Evolutionary conservation across 139 green algal species (phyloP).

Genomic region (Chlorella vulgaris): DNA sequence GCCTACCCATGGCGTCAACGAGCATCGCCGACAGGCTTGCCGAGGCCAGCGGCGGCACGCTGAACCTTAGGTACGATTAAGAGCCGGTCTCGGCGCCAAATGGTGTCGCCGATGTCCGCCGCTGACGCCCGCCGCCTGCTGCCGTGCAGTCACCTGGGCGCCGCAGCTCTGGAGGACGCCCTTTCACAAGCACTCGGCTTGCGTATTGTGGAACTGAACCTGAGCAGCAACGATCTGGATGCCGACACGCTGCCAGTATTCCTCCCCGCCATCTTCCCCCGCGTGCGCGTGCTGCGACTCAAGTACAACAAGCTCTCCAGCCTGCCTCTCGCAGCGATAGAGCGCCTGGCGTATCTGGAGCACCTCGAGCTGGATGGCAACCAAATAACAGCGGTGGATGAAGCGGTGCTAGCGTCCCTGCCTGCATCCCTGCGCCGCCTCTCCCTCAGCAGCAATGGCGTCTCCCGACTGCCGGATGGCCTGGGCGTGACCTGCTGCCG

Average conservation of each 20-base stretch:
- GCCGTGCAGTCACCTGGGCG: slow-evolving; percentile 12
- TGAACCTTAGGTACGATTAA: slow-evolving; percentile 4
- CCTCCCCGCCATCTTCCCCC: not conserved
- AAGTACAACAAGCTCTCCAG: slow-evolving; percentile 19
- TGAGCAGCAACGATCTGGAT: not conserved
- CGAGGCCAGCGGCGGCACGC: not conserved
- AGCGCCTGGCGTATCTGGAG: slow-evolving; percentile 21
- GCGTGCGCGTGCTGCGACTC: not conserved
- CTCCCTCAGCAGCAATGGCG: slow-evolving; percentile 75
- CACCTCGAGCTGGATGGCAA: slow-evolving; percentile 82
- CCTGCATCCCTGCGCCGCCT: slow-evolving; percentile 39
- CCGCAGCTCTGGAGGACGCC: not conserved
- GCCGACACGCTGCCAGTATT: not conserved
- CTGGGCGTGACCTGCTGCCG: slow-evolving; percentile 61
- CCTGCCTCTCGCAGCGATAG: not conserved
- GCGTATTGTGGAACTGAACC: not conserved
- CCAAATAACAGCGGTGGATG: slow-evolving; percentile 68
- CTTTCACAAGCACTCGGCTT: not conserved
- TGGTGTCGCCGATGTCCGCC: too few species aligned
- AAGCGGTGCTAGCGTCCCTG: slow-evolving; percentile 42
- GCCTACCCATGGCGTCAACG: not conserved
- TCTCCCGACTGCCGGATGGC: slow-evolving; percentile 63
- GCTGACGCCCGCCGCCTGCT: too few species aligned
- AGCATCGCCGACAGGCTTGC: not conserved
- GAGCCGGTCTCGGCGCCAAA: not conserved